Percentiles rank a stretch among this genome's conserved stretches.
Evolutionary conservation across 202 grass and related monocot genomes (phyloP).

Genomic region (Eragrostis tef): DNA sequence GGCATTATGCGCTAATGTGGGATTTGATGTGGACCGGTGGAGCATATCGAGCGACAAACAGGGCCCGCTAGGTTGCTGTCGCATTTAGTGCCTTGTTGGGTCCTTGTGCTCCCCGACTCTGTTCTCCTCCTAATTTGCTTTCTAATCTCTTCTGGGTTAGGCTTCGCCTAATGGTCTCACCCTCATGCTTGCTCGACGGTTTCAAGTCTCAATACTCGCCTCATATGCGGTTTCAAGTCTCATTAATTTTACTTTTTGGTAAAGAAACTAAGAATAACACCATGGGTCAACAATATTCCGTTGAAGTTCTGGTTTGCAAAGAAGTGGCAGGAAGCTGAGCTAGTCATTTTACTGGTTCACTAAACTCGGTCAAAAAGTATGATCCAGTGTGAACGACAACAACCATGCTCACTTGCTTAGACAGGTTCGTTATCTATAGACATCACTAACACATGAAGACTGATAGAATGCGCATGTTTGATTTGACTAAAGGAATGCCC

Average conservation of each 20-base stretch:
- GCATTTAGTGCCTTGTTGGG: constrained; percentile 59
- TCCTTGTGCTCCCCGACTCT: constrained; percentile 42
- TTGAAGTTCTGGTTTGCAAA: neutral
- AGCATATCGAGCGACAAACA: constrained; percentile 73
- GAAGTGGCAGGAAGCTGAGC: neutral
- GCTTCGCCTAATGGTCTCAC: neutral
- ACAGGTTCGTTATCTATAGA: neutral
- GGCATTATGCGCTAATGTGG: constrained; percentile 64
- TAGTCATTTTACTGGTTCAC: neutral
- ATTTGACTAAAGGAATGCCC: neutral
- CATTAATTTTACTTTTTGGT: too few relatives aligned
- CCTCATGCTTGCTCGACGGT: neutral
- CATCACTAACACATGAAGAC: neutral
- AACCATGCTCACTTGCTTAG: neutral
- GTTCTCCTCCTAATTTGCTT: neutral
- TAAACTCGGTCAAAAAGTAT: neutral
- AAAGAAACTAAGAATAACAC: neutral
- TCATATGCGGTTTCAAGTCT: neutral
- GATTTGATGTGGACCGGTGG: constrained; percentile 77
- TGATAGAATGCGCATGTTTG: neutral
- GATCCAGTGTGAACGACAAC: neutral
- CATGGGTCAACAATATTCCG: neutral
- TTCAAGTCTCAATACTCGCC: neutral
- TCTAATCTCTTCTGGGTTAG: neutral
- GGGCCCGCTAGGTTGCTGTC: constrained; percentile 61